Base-by-base conservation (phyloP, 257 asterid species). In the Nicotiana benthamiana region DNA sequence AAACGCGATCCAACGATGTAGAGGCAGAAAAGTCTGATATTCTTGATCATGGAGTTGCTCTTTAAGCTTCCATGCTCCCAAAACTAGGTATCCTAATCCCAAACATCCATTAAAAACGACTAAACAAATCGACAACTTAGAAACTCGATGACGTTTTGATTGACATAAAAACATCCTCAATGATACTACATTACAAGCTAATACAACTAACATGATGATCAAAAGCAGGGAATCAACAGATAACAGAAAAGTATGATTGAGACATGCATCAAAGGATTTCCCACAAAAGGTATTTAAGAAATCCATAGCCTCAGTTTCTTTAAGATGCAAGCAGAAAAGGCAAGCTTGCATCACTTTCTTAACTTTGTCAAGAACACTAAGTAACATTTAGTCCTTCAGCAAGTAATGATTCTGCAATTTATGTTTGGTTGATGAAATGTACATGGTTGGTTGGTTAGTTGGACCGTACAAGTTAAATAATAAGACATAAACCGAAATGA, bases 11-110 rank as follows among this genome's bases (percentile, higher is more conserved):
- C 83, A 80, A 27, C 46, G n/a, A 52, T 67, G 70, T 27, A 70
- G 61, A 67, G 77, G 81, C 20, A 75, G 4, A n/a, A 67, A 1
- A 67, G 16, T 2, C 11, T 67, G 30, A n/a, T 36, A n/a, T 67
- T 67, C 18, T 9, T 36, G 11, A 36, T 36, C 46, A 36, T 67
- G 30, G 54, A 18, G 9, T 6, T 67, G 54, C 5, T n/a, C 54
- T 67, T 67, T 67, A 18, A 67, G 53, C 28, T 34, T 67, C 76
- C 76, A 67, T 67, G 26, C 76, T 67, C 76, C 76, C 20, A 67
- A 67, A 0, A 9, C 76, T 9, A 67, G n/a, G 56, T 68, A 40
- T 36, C 0, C 76, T 20, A 36, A 11, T 17, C 56, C 17, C 56
- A 68, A 68, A 68, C 76, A 68, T 68, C 76, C 76, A 20, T 68